Percentiles rank a stretch among this genome's conserved stretches.
phyloP scores from a whole-genome alignment of 495 filamentous ascomycete species.

The Tuber aestivum region DNA sequence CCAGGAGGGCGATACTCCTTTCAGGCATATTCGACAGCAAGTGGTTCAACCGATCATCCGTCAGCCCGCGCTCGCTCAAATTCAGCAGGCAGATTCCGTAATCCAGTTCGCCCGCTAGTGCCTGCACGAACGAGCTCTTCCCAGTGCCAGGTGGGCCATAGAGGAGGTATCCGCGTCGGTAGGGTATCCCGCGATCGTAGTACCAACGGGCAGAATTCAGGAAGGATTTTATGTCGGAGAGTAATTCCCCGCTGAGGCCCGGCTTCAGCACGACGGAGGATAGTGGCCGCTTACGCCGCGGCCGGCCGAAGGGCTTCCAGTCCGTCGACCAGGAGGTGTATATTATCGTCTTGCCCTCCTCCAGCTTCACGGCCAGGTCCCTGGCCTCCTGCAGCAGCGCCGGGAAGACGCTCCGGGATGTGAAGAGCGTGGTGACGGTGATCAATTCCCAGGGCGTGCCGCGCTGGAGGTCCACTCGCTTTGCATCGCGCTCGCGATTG shows the following conservation, averaged over 20 bases:
- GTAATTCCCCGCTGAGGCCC: slow-evolving; percentile 78
- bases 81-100: slow-evolving; percentile 94
- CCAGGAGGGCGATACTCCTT: slow-evolving; percentile 77
- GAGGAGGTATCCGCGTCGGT: slow-evolving; percentile 66
- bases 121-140: slow-evolving; percentile 95
- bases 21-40: slow-evolving; percentile 82
- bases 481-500: slow-evolving; percentile 70
- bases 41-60: slow-evolving; percentile 83
- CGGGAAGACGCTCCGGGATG: slow-evolving; percentile 76
- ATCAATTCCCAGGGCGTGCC: slow-evolving; percentile 92
- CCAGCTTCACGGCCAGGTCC: slow-evolving; percentile 62
- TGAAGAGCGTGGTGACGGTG: slow-evolving; percentile 84
- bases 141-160: slow-evolving; percentile 92
- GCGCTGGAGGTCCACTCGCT: slow-evolving; percentile 62
- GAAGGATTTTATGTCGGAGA: slow-evolving; percentile 80
- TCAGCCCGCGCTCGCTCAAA: slow-evolving; percentile 84
- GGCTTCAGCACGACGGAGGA: slow-evolving; percentile 81
- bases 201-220: slow-evolving; percentile 78
- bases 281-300: slow-evolving; percentile 77
- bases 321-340: slow-evolving; percentile 74
- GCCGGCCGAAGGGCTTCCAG: slow-evolving; percentile 82
- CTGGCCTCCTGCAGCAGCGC: slow-evolving; percentile 82
- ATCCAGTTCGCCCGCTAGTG: slow-evolving; percentile 82
- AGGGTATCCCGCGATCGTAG: slow-evolving; percentile 77
- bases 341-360: slow-evolving; percentile 91